Evolutionary conservation across 495 filamentous ascomycete species (phyloP), one percentile per base, ranked within the genome.

Genomic region (Pyrenula massariospora): DNA sequence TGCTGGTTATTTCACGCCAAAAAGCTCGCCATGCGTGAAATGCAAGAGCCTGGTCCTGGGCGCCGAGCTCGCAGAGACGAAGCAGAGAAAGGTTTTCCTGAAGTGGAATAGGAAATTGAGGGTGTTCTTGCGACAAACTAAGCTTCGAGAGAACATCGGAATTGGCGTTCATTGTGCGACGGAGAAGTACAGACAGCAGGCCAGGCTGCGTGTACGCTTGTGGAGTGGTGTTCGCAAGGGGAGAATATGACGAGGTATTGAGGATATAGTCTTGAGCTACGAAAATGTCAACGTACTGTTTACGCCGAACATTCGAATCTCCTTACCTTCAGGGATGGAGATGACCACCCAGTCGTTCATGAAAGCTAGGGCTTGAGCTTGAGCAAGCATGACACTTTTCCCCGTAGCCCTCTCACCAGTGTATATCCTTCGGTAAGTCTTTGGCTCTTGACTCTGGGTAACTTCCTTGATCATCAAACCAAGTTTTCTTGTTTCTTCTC

Each of bases 261-360:
- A 81, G 85, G 53, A 84, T 84, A 56, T 96, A 73, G 53, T 96
- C 92, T 64, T 89, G 85, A 54, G 81, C 91, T 96, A 59, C 22
- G 36, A 52, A n/a, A 57, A 24, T 57, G 56, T 64, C 50, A 54
- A 24, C 19, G 24, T 25, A 20, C 23, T n/a, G n/a, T n/a, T n/a
- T n/a, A n/a, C 25, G 48, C 23, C n/a, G n/a, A n/a, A n/a, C n/a
- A n/a, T n/a, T n/a, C n/a, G n/a, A n/a, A n/a, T n/a, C n/a, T 15
- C 31, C 72, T 62, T 76, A 94, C 92, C 87, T 66, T 98, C 91
- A n/a, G 93, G 91, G 54, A 96, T 78, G 60, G 87, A 84, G 54
- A 98, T 76, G 11, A 97, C 92, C 25, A 95, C 77, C 90, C 90
- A 96, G 19, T 85, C 77, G 66, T 87, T 90, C 61, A 89, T 64